Evolutionary conservation across 2,329 filamentous ascomycete species (phyloP).

Genomic region (Penicillium sclerotigenum): DNA sequence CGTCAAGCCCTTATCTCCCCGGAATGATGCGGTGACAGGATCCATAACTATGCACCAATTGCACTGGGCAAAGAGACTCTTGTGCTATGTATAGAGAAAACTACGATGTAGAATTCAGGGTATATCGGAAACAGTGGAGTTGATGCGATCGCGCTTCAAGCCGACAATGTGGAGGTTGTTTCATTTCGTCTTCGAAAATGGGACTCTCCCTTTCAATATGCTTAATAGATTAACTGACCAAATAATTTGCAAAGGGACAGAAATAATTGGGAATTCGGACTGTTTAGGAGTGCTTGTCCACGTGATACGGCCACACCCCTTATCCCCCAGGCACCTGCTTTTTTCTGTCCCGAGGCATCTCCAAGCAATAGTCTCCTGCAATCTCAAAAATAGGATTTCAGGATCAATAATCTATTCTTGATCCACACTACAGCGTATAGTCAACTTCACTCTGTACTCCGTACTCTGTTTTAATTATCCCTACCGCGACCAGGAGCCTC

Average conservation of each 20-base stretch:
- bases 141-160: background rate
- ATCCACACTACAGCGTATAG: background rate
- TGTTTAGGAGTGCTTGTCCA: background rate
- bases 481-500: background rate
- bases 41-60: background rate
- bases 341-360: background rate
- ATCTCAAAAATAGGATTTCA: background rate
- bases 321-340: slow-evolving; percentile 1
- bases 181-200: background rate
- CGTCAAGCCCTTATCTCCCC: background rate
- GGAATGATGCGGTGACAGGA: background rate
- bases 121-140: background rate
- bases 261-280: background rate
- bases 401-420: background rate
- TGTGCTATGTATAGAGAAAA: background rate
- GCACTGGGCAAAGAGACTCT: background rate
- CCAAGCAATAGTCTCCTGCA: background rate
- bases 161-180: background rate
- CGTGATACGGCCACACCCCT: slow-evolving; percentile 1
- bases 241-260: background rate
- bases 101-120: background rate
- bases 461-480: background rate
- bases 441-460: background rate
- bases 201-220: background rate
- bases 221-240: background rate